phyloP scores from a whole-genome alignment of 305 asterid genomes.

The Solanum chacoense region DNA sequence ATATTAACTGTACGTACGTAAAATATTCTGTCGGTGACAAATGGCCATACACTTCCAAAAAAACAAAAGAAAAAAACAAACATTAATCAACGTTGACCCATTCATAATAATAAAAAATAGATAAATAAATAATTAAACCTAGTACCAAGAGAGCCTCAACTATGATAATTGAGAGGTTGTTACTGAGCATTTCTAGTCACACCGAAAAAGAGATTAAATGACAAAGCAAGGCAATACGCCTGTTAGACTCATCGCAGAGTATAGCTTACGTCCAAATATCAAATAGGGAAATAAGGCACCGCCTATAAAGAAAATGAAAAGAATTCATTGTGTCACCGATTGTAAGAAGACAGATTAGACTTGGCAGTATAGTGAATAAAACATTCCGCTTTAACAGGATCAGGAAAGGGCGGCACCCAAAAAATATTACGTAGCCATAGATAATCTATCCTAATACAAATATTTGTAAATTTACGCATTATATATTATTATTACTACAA shows the following conservation, averaged over 20 bases:
- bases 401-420: background rate
- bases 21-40: background rate
- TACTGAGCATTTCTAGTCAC: background rate
- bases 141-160: background rate
- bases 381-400: background rate
- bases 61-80: background rate
- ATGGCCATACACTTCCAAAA: background rate
- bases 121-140: background rate
- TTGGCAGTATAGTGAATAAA: background rate
- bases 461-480: background rate
- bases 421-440: background rate
- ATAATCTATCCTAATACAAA: background rate
- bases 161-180: background rate
- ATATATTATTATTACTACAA: background rate
- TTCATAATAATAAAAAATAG: background rate
- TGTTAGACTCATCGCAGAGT: background rate
- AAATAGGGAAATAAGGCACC: background rate
- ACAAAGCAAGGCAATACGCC: background rate
- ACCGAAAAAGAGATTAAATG: background rate
- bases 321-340: background rate
- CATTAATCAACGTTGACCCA: background rate
- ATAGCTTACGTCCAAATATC: background rate
- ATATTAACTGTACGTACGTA: background rate
- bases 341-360: background rate
- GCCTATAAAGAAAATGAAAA: background rate